These are phyloP conservation scores for Saturnispora serradocipensis DNA, from an alignment of 805 yeast genomes.

Conservation along the genomic window DNA sequence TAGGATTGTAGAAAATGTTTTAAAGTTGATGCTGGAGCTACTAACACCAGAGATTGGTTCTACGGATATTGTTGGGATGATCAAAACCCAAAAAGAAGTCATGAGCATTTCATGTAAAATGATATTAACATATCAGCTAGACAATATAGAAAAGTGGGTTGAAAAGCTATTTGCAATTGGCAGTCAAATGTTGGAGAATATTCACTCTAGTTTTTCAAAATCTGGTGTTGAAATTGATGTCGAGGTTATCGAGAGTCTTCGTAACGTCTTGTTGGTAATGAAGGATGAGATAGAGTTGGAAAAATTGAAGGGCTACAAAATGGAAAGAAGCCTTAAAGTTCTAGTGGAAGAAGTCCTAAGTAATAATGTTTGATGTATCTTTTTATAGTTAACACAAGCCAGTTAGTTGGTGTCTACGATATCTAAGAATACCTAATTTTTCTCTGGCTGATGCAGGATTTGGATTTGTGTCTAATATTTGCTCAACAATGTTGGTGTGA, in stretches of 20 bases:
- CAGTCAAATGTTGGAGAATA: conserved; percentile 18
- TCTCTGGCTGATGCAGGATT: no score
- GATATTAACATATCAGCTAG: conserved; percentile 27
- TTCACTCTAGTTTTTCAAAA: conserved; percentile 14
- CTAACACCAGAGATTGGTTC: conserved; percentile 53
- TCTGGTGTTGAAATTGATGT: conserved; percentile 20
- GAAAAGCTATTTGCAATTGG: conserved; percentile 21
- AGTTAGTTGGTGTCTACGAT: no score
- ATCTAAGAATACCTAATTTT: no score
- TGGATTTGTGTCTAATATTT: no score
- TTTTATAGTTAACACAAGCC: neutral
- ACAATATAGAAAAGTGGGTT: conserved; percentile 19
- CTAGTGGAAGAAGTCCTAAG: conserved; percentile 12
- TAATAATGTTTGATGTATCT: neutral
- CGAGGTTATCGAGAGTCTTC: conserved; percentile 26
- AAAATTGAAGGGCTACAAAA: conserved; percentile 17
- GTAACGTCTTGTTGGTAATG: conserved; percentile 26
- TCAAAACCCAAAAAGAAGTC: conserved; percentile 56
- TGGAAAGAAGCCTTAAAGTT: conserved; percentile 20
- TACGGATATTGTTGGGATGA: conserved; percentile 57
- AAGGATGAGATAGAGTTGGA: conserved; percentile 20
- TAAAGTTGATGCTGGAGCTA: conserved; percentile 62
- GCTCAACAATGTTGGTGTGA: no score
- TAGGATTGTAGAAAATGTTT: conserved; percentile 60
- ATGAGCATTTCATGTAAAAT: conserved; percentile 57